phyloP scores from a whole-genome alignment of 805 yeast species.

The Kluyveromyces nonfermentans region DNA sequence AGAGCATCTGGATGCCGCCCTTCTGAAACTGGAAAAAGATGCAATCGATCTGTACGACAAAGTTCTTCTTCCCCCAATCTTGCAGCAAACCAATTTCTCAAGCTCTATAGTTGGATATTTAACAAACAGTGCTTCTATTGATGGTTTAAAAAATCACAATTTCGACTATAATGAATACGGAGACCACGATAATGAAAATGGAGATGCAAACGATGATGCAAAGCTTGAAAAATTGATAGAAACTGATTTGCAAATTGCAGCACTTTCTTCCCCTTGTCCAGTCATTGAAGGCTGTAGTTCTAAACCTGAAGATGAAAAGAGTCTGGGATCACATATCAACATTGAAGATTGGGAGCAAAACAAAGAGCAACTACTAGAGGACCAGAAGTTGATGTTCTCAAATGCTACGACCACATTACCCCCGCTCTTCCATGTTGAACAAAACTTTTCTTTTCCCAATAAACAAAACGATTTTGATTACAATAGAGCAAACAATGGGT shows the following conservation, averaged over 20 bases:
- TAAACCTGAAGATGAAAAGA: neutral
- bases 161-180: neutral
- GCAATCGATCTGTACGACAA: conserved; percentile 25
- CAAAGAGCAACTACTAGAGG: conserved; percentile 8
- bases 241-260: conserved; percentile 16
- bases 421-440: conserved; percentile 13
- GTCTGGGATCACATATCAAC: conserved; percentile 5
- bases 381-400: conserved; percentile 11
- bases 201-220: neutral
- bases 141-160: neutral
- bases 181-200: neutral
- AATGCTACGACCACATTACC: conserved; percentile 6
- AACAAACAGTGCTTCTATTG: neutral
- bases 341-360: conserved; percentile 21
- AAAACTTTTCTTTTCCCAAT: conserved; percentile 15
- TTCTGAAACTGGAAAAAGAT: conserved; percentile 18
- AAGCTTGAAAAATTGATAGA: neutral
- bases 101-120: neutral
- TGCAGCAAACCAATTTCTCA: conserved; percentile 6
- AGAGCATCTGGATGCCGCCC: conserved; percentile 4
- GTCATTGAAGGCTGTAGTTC: neutral
- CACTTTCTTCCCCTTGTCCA: conserved; percentile 4
- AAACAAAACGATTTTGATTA: conserved; percentile 3
- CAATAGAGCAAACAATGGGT: neutral
- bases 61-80: conserved; percentile 25